Evolutionary conservation across 176 grass and related monocot species (phyloP).

Genomic region (Saccharum spontaneum): DNA sequence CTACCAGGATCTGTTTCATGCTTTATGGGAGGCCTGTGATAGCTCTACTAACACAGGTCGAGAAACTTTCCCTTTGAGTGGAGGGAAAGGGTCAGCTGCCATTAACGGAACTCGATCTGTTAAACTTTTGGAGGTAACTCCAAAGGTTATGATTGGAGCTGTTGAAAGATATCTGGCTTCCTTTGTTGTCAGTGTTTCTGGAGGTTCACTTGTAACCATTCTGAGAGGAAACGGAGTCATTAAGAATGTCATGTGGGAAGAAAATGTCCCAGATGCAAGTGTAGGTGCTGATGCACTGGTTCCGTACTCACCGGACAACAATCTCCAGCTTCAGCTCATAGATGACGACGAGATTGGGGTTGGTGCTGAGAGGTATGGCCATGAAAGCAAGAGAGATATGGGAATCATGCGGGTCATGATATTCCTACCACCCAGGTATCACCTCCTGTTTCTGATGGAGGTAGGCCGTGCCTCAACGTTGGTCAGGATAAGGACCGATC

Average conservation of each 20-base stretch:
- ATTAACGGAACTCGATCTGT: conserved; percentile 84
- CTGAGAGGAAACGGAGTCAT: conserved; percentile 71
- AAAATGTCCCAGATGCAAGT: conserved; percentile 44
- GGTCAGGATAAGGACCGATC: conserved; percentile 87
- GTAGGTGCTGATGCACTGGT: conserved; percentile 68
- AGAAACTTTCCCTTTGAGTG: conserved; percentile 76
- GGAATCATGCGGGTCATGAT: conserved; percentile 69
- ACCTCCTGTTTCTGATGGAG: conserved; percentile 98
- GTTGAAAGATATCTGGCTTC: conserved; percentile 72
- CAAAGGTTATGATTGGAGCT: conserved; percentile 66
- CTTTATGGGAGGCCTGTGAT: conserved; percentile 86
- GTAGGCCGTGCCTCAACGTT: conserved; percentile 71
- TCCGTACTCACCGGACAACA: conserved; percentile 52
- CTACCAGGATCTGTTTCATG: conserved; percentile 71
- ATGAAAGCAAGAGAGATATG: conserved; percentile 60
- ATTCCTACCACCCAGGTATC: conserved; percentile 89
- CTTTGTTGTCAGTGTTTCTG: conserved; percentile 73
- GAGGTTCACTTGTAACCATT: conserved; percentile 58
- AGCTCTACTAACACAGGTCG: conserved; percentile 66
- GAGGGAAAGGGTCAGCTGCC: conserved; percentile 67
- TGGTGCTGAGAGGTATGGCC: conserved; percentile 23
- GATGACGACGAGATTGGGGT: conserved; percentile 44
- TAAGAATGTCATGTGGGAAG: conserved; percentile 70
- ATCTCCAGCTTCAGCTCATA: conserved; percentile 51
- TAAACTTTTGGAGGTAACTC: conserved; percentile 82